Evolutionary conservation across 2,329 filamentous ascomycete species (phyloP).

Genomic region (Botrytis aclada): DNA sequence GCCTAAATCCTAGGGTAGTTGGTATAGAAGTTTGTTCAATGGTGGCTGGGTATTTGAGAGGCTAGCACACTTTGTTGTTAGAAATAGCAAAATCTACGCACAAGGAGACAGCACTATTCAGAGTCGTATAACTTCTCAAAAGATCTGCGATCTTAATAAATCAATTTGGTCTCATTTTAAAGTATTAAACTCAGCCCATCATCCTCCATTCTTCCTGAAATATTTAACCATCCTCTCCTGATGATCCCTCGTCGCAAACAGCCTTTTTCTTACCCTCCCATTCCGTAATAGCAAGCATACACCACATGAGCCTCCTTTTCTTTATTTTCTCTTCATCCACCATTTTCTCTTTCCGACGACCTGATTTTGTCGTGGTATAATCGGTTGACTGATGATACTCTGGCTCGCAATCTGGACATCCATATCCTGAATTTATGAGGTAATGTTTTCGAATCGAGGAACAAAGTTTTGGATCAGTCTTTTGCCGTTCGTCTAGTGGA

Average conservation of each 20-base stretch:
- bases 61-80: background rate
- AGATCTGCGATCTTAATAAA: background rate
- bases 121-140: background rate
- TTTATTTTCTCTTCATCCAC: background rate
- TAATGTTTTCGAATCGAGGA: background rate
- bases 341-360: background rate
- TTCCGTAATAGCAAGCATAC: constrained; percentile 13
- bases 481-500: background rate
- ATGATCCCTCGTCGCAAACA: no score
- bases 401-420: constrained; percentile 16
- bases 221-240: background rate
- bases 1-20: no score
- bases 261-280: constrained; percentile 9
- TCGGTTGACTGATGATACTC: constrained; percentile 8
- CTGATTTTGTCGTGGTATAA: background rate
- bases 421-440: constrained; percentile 11
- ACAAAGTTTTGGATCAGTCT: background rate
- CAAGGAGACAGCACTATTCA: background rate
- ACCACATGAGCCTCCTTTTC: constrained; percentile 5
- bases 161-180: background rate
- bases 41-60: no score
- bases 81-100: background rate
- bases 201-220: background rate
- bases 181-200: background rate
- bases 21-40: no score